phyloP scores from a whole-genome alignment of 2,329 filamentous ascomycete genomes.

The Ceratocystis ficicola region DNA sequence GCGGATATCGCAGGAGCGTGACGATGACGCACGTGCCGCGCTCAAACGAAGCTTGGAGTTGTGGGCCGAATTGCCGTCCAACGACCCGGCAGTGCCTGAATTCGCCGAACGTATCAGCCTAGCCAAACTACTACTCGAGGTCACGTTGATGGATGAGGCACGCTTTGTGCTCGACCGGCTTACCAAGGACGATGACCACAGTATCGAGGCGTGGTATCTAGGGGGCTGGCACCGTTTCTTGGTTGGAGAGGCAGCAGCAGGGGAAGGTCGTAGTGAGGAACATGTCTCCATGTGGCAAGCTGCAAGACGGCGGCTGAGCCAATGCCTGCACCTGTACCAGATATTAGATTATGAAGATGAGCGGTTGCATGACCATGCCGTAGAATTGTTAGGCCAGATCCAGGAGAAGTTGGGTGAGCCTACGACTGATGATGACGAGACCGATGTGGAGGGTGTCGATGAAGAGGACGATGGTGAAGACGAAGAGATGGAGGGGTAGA shows the following conservation, averaged over 20 bases:
- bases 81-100: constrained; percentile 62
- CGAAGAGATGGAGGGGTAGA: constrained; percentile 42
- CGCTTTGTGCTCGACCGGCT: constrained; percentile 74
- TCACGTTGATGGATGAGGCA: constrained; percentile 72
- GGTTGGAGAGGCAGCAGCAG: constrained; percentile 44
- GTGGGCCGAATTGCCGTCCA: constrained; percentile 68
- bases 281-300: constrained; percentile 48
- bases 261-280: constrained; percentile 25
- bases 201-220: constrained; percentile 93
- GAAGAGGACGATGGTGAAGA: constrained; percentile 41
- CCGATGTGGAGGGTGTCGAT: constrained; percentile 41
- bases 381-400: constrained; percentile 55
- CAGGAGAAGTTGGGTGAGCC: constrained; percentile 51
- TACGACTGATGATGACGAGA: constrained; percentile 45
- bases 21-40: constrained; percentile 68
- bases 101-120: constrained; percentile 79
- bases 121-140: constrained; percentile 77
- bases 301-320: constrained; percentile 70
- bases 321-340: constrained; percentile 67
- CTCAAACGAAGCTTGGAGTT: constrained; percentile 66
- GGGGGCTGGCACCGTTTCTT: constrained; percentile 88
- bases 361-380: constrained; percentile 59
- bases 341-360: constrained; percentile 77
- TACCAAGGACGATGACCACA: constrained; percentile 78
- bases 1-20: constrained; percentile 71